Evolutionary conservation across 73 alveolate species (phyloP).

Genomic region (Durusdinium trenchii): DNA sequence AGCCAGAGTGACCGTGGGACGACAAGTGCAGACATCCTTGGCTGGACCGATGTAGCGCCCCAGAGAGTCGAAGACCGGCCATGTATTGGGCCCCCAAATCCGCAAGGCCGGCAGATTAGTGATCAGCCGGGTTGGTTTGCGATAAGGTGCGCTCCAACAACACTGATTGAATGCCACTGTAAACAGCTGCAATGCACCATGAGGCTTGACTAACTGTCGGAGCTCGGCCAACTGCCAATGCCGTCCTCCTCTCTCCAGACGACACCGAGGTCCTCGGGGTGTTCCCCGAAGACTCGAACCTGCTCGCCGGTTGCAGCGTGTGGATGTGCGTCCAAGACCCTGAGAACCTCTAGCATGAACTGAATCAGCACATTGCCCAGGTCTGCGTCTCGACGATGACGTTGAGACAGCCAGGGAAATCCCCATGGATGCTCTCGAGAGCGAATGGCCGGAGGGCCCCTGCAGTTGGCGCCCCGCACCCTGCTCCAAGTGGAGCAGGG

Average conservation of each 20-base stretch:
- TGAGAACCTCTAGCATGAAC: not conserved
- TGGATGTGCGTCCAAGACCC: not conserved
- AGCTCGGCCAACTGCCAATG: slow-evolving; percentile 12
- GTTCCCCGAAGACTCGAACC: not conserved
- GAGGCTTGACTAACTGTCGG: not conserved
- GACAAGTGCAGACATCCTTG: not conserved
- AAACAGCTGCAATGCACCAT: not conserved
- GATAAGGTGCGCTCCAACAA: not conserved
- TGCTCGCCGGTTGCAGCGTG: too few species aligned
- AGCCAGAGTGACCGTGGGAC: not conserved
- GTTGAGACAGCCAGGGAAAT: slow-evolving; percentile 2
- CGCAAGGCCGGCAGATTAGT: not conserved
- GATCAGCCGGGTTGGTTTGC: slow-evolving; percentile 28
- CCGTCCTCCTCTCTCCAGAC: slow-evolving; percentile 27
- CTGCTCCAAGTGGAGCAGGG: not conserved
- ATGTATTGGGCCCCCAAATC: slow-evolving; percentile 10
- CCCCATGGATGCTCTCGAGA: not conserved
- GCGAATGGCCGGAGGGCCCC: slow-evolving; percentile 31
- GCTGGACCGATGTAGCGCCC: not conserved
- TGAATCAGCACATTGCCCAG: not conserved
- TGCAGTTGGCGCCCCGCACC: slow-evolving; percentile 32
- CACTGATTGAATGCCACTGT: slow-evolving; percentile 48
- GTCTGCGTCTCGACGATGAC: not conserved
- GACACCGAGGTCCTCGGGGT: not conserved
- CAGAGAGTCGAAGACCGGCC: not conserved